phyloP scores from a whole-genome alignment of 139 green algal genomes.

The Edaphochlamys debaryana region DNA sequence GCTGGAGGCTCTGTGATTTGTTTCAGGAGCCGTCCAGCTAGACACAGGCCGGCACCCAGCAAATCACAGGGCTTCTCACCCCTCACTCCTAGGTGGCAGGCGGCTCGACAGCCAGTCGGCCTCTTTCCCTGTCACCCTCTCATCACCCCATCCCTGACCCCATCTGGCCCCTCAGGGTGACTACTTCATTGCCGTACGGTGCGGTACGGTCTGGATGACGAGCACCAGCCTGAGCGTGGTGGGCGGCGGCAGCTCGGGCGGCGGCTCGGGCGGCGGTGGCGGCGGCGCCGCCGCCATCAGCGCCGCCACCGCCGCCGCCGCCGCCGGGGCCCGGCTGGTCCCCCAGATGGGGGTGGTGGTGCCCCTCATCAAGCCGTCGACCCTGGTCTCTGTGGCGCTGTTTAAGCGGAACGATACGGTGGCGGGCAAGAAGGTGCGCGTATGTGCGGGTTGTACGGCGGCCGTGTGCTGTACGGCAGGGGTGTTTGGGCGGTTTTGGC shows the following conservation, averaged over 20 bases:
- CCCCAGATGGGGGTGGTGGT: slow-evolving; percentile 12
- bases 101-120: too few relatives aligned
- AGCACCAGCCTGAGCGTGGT: slow-evolving; percentile 9
- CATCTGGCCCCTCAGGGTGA: slow-evolving; percentile 11
- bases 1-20: too few relatives aligned
- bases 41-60: too few relatives aligned
- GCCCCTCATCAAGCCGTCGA: slow-evolving; percentile 22
- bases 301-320: not conserved
- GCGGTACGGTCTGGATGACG: not conserved
- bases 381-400: slow-evolving; percentile 20
- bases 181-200: slow-evolving; percentile 18
- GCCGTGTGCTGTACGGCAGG: too few relatives aligned
- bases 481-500: too few relatives aligned
- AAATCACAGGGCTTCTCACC: too few relatives aligned
- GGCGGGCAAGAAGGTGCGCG: slow-evolving; percentile 28
- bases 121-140: too few relatives aligned
- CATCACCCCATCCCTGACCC: too few relatives aligned
- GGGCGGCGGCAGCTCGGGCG: slow-evolving; percentile 2
- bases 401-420: slow-evolving; percentile 12
- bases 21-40: too few relatives aligned
- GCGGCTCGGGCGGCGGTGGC: too few relatives aligned
- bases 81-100: too few relatives aligned
- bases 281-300: not conserved
- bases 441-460: not conserved
- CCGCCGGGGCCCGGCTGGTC: slow-evolving; percentile 1